Evolutionary conservation across 2,329 filamentous ascomycete species (phyloP).

Genomic region (Beauveria asiatica): DNA sequence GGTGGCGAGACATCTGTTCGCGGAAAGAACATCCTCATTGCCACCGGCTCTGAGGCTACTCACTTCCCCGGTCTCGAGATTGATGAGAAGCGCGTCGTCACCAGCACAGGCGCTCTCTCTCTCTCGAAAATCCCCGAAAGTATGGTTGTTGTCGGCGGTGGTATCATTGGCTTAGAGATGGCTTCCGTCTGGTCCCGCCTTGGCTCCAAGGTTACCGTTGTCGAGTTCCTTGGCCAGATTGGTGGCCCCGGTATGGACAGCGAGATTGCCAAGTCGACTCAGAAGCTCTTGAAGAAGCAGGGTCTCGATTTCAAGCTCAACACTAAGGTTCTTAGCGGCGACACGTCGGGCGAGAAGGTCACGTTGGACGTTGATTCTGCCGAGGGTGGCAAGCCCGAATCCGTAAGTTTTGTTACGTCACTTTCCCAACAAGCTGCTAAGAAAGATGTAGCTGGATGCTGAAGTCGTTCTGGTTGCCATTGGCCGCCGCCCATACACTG

Average conservation of each 20-base stretch:
- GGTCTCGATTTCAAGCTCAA: constrained; percentile 96
- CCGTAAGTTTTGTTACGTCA: constrained; percentile 43
- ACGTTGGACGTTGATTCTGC: constrained; percentile 82
- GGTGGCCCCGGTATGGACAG: constrained; percentile 95
- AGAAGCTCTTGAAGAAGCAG: constrained; percentile 93
- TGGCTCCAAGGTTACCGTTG: constrained; percentile 89
- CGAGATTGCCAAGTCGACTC: constrained; percentile 82
- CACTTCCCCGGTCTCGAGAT: constrained; percentile 94
- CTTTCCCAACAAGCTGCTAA: constrained; percentile 14
- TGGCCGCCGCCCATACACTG: constrained; percentile 89
- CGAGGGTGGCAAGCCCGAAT: constrained; percentile 93
- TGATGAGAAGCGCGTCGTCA: constrained; percentile 95
- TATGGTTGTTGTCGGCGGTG: constrained; percentile 94
- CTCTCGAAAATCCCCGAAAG: constrained; percentile 88
- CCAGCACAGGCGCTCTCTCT: constrained; percentile 88
- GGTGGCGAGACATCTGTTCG: constrained; percentile 81
- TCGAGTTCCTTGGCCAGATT: constrained; percentile 93
- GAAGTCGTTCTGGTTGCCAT: constrained; percentile 97
- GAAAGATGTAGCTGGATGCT: constrained; percentile 61
- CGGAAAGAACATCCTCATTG: constrained; percentile 97
- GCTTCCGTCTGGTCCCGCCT: constrained; percentile 93
- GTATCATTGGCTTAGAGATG: constrained; percentile 99
- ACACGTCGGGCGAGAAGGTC: constrained; percentile 67
- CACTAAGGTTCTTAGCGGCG: constrained; percentile 87
- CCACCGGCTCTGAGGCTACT: constrained; percentile 89